Conservation (phyloP, 345 rosid genomes). For the Odontarrhena argentea region DNA sequence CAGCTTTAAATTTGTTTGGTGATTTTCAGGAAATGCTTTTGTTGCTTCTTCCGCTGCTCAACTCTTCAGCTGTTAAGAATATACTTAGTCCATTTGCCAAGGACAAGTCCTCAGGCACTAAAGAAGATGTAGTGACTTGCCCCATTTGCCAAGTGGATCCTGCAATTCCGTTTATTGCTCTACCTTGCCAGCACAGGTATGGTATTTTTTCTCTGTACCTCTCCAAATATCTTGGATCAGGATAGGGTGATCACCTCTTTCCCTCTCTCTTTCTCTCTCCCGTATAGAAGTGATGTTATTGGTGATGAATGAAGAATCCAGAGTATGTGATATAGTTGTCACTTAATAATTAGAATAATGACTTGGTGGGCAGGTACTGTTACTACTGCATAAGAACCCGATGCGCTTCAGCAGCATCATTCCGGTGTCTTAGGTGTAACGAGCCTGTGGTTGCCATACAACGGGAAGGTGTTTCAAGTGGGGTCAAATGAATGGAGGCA, state of each 20-base stretch:
- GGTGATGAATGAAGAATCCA: conserved; percentile 15
- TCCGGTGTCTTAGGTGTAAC: conserved; percentile 73
- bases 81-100: conserved; percentile 82
- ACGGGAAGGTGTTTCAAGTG: conserved; percentile 52
- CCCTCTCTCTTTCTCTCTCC: not conserved
- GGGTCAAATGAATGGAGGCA: conserved; percentile 23
- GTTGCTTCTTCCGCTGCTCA: conserved; percentile 96
- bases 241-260: conserved; percentile 3
- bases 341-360: conserved; percentile 9
- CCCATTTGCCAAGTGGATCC: conserved; percentile 86
- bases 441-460: conserved; percentile 89
- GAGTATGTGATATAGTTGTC: conserved; percentile 10
- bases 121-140: conserved; percentile 61
- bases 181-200: conserved; percentile 95
- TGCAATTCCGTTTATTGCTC: conserved; percentile 81
- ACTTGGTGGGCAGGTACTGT: conserved; percentile 73
- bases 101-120: conserved; percentile 65
- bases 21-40: conserved; percentile 84
- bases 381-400: conserved; percentile 92
- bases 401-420: conserved; percentile 72
- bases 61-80: conserved; percentile 76
- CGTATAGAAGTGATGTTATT: not conserved
- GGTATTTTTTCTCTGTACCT: conserved; percentile 19
- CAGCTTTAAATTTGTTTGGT: conserved; percentile 26
- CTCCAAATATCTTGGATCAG: not conserved